phyloP scores from a whole-genome alignment of 2,329 filamentous ascomycete species.

The Pochonia chlamydosporia region DNA sequence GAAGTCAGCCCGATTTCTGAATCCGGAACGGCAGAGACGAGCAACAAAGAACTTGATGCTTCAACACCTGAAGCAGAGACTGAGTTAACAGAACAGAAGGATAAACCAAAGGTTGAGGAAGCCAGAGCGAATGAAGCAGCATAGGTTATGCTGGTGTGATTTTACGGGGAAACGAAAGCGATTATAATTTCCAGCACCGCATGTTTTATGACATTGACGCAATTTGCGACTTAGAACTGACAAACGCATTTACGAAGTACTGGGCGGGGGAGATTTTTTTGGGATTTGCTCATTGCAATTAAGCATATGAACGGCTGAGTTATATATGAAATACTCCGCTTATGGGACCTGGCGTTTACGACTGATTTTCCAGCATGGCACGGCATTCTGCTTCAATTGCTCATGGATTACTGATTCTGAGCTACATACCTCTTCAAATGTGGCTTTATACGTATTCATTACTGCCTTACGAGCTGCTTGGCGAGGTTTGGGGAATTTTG shows the following conservation, averaged over 20 bases:
- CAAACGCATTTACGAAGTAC: background rate
- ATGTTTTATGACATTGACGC: background rate
- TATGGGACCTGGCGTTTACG: background rate
- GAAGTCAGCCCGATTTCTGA: background rate
- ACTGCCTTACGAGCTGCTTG: background rate
- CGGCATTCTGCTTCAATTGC: background rate
- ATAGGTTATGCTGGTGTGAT: background rate
- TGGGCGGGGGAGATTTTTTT: background rate
- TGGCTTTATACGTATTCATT: background rate
- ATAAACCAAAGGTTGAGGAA: conserved; percentile 1
- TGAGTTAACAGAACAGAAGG: background rate
- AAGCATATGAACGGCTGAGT: background rate
- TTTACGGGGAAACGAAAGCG: background rate
- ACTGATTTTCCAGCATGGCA: background rate
- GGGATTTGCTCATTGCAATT: background rate
- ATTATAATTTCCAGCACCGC: background rate
- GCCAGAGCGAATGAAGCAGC: conserved; percentile 1
- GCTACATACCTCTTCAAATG: background rate
- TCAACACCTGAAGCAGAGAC: background rate
- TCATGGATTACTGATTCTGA: background rate
- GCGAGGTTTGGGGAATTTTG: background rate
- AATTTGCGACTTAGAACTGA: background rate
- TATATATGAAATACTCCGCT: no score
- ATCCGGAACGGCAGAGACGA: background rate
- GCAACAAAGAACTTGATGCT: background rate